These are phyloP conservation scores for Exsudoporus frostii DNA, from an alignment of 768 basidiomycete species.

Conservation along the genomic window DNA sequence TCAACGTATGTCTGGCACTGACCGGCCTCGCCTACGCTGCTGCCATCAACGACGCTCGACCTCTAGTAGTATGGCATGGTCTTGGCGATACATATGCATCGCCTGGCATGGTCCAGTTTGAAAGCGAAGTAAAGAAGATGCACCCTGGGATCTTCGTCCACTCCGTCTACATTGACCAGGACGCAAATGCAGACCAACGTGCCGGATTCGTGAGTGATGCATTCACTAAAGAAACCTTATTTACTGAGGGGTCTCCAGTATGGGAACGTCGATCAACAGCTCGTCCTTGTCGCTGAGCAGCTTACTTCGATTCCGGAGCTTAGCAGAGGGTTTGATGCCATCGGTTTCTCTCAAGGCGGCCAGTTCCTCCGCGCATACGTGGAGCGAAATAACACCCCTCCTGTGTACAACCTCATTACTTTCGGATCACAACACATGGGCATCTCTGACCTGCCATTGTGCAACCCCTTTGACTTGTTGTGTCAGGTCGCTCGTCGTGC, in stretches of 20 bases:
- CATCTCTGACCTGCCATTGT: slow-evolving; percentile 69
- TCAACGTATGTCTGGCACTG: slow-evolving; percentile 17
- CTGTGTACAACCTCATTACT: slow-evolving; percentile 76
- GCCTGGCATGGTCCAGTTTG: slow-evolving; percentile 68
- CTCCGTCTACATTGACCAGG: slow-evolving; percentile 63
- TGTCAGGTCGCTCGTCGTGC: slow-evolving; percentile 67
- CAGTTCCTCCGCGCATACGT: slow-evolving; percentile 87
- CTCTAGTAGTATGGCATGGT: slow-evolving; percentile 78
- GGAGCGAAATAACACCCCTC: slow-evolving; percentile 70
- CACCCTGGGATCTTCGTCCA: slow-evolving; percentile 79
- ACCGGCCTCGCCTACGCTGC: slow-evolving; percentile 9
- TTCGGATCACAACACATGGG: slow-evolving; percentile 91
- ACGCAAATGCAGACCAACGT: slow-evolving; percentile 57
- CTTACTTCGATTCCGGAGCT: slow-evolving; percentile 64
- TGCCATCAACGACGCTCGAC: slow-evolving; percentile 33
- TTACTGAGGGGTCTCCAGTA: slow-evolving; percentile 46
- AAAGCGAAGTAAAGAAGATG: slow-evolving; percentile 51
- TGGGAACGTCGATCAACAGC: slow-evolving; percentile 72
- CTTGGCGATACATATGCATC: slow-evolving; percentile 79
- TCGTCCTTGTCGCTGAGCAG: slow-evolving; percentile 62
- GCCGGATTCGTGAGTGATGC: slow-evolving; percentile 67
- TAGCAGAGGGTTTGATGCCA: slow-evolving; percentile 71
- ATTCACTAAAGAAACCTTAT: not conserved
- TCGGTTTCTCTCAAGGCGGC: slow-evolving; percentile 88
- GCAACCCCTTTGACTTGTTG: slow-evolving; percentile 60